Evolutionary conservation across 2,329 filamentous ascomycete species (phyloP).

Genomic region (Diaporthe humulicola): DNA sequence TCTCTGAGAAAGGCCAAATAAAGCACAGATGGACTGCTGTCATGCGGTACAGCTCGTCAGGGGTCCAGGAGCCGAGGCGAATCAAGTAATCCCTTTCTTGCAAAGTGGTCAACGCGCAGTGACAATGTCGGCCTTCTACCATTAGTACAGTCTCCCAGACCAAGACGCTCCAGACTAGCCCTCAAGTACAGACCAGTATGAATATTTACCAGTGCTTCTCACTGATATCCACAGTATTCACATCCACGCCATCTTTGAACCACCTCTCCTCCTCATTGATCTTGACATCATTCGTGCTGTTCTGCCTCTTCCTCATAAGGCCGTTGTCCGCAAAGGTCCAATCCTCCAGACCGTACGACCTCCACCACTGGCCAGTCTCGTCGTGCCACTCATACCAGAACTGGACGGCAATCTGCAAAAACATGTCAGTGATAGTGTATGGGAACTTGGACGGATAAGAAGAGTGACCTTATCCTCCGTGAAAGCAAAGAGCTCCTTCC

Average conservation of each 20-base stretch:
- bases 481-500: constrained; percentile 89
- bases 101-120: too few relatives aligned
- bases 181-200: neutral
- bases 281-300: constrained; percentile 80
- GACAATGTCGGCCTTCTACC: neutral
- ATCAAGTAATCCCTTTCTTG: neutral
- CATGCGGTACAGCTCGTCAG: neutral
- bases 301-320: constrained; percentile 79
- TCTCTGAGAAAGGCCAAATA: neutral
- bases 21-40: neutral
- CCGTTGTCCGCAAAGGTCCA: constrained; percentile 82
- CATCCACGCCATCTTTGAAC: constrained; percentile 78
- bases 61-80: too few relatives aligned
- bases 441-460: too few relatives aligned
- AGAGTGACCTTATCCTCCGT: constrained; percentile 71
- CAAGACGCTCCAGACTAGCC: neutral
- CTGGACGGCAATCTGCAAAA: constrained; percentile 79
- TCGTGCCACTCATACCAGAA: constrained; percentile 92
- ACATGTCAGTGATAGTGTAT: neutral
- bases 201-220: constrained; percentile 76
- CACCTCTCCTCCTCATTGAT: constrained; percentile 74
- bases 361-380: constrained; percentile 80
- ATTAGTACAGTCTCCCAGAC: too few relatives aligned
- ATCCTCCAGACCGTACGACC: constrained; percentile 88
- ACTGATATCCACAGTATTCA: constrained; percentile 74